Conservation (phyloP, 2,329 filamentous ascomycete species). For the Fusarium anguioides region DNA sequence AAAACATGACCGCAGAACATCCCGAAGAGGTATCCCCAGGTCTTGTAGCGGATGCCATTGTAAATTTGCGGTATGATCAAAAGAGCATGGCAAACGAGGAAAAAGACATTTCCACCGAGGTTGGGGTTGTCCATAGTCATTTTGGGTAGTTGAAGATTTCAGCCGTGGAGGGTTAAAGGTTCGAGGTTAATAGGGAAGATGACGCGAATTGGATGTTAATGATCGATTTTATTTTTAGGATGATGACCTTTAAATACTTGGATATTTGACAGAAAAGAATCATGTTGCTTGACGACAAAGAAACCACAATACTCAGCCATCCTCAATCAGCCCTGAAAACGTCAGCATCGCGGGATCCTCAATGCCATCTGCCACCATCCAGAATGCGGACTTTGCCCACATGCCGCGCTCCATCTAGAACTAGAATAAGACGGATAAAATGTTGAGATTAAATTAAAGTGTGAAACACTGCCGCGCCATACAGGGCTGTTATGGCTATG, state of each 20-base stretch:
- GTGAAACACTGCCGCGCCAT: background rate
- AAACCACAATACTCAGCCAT: background rate
- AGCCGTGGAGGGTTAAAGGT: background rate
- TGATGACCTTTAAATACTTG: background rate
- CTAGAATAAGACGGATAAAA: background rate
- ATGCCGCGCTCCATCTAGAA: background rate
- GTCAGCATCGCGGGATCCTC: background rate
- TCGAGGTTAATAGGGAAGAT: background rate
- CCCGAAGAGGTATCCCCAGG: conserved; percentile 55
- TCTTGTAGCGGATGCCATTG: conserved; percentile 53
- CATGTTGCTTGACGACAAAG: background rate
- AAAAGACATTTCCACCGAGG: conserved; percentile 43
- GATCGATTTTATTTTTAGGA: background rate
- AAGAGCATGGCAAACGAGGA: conserved; percentile 55
- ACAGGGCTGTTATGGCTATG: background rate
- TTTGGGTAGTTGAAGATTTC: background rate
- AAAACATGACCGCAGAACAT: conserved; percentile 64
- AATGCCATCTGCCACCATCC: background rate
- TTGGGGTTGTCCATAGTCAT: conserved; percentile 33
- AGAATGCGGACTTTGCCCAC: background rate
- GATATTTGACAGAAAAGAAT: background rate
- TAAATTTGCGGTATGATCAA: conserved; percentile 55
- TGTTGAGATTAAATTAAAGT: background rate
- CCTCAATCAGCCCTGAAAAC: background rate
- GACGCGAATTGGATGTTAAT: background rate